phyloP scores from a whole-genome alignment of 305 asterid genomes.

The Fraxinus albicans region DNA sequence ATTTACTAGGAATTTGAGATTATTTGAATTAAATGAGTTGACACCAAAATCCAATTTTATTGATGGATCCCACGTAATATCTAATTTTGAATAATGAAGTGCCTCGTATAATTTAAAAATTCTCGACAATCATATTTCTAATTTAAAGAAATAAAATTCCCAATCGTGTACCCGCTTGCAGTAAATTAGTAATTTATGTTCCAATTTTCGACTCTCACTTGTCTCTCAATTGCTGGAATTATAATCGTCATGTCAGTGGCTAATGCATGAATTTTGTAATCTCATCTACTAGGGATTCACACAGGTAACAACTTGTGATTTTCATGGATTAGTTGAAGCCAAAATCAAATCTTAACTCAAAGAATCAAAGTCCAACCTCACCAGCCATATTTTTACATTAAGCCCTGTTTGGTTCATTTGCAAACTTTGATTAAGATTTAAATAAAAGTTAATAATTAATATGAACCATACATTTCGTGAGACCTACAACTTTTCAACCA shows the following conservation, averaged over 20 bases:
- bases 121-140: no score
- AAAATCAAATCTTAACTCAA: not conserved
- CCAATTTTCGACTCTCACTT: conserved; percentile 21
- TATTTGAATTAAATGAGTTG: not conserved
- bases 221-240: conserved; percentile 26
- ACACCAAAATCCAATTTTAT: not conserved
- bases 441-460: no score
- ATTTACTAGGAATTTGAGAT: not conserved
- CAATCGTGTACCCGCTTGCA: not conserved
- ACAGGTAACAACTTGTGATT: not conserved
- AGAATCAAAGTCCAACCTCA: not conserved
- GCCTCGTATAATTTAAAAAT: no score
- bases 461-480: no score
- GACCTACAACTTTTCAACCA: no score
- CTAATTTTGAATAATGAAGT: no score
- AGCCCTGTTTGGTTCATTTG: not conserved
- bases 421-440: no score
- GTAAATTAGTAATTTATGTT: not conserved
- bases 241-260: conserved; percentile 2
- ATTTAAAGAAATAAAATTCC: no score
- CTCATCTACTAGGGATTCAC: conserved; percentile 3
- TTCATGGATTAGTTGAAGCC: not conserved
- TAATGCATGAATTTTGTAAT: conserved; percentile 14
- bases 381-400: not conserved
- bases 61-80: not conserved